phyloP scores from a whole-genome alignment of 148 eudicot species.

The Diospyros kaki region DNA sequence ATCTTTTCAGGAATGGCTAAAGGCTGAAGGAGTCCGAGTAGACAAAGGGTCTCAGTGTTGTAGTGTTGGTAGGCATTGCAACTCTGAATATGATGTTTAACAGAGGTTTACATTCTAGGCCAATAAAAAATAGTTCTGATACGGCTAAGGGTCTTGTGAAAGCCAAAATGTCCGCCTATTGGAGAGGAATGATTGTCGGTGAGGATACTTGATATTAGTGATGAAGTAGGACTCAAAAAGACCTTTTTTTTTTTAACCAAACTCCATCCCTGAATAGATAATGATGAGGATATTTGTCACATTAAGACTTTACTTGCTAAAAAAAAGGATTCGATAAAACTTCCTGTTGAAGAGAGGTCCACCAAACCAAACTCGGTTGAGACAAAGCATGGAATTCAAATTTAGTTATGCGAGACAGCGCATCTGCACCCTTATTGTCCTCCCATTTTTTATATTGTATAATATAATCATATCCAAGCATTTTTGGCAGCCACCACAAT shows the following conservation, averaged over 20 bases:
- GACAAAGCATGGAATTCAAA: background rate
- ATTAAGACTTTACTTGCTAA: background rate
- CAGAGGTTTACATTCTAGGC: background rate
- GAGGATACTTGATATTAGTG: no score
- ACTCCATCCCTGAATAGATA: conserved; percentile 1
- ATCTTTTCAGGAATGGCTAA: no score
- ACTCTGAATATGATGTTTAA: no score
- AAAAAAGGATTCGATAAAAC: background rate
- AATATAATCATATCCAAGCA: background rate
- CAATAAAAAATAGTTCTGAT: background rate
- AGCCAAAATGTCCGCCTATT: background rate
- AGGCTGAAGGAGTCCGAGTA: no score
- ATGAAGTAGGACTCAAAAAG: no score
- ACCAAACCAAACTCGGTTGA: background rate
- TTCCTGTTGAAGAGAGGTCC: background rate
- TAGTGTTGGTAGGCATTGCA: background rate
- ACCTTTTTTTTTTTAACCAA: background rate
- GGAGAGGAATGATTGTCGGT: no score
- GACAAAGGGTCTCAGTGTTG: background rate
- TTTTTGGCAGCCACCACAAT: background rate
- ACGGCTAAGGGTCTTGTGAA: background rate
- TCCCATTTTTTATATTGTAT: background rate
- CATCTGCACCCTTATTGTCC: background rate
- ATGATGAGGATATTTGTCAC: background rate
- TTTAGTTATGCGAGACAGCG: background rate